Conservation (phyloP, 306 rosid genomes). For the Fragaria ananassa region DNA sequence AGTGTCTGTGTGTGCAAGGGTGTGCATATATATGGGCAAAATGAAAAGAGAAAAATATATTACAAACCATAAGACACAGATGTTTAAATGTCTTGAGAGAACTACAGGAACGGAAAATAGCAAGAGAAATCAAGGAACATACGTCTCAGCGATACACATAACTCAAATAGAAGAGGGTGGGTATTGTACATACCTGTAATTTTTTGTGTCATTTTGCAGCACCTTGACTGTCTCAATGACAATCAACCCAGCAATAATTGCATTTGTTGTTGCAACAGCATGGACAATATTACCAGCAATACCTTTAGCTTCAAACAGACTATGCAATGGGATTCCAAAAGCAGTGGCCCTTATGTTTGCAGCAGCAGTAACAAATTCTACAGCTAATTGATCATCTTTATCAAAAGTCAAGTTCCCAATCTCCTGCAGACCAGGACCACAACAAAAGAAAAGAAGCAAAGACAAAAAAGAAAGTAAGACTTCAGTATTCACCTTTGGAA, state of each 20-base stretch:
- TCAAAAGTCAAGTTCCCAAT: slow-evolving; percentile 88
- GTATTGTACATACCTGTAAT: slow-evolving; percentile 58
- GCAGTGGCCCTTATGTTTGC: slow-evolving; percentile 93
- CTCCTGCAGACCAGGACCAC: slow-evolving; percentile 50
- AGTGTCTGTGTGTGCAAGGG: background rate
- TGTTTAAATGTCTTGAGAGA: background rate
- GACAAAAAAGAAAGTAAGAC: background rate
- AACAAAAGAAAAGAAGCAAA: background rate
- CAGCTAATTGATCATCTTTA: slow-evolving; percentile 98
- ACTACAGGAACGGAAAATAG: background rate
- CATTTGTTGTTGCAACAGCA: slow-evolving; percentile 98
- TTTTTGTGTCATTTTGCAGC: slow-evolving; percentile 64
- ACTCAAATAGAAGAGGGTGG: background rate
- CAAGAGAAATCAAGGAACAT: background rate
- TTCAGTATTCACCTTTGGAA: slow-evolving; percentile 9
- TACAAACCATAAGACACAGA: background rate
- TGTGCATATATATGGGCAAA: background rate
- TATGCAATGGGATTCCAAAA: slow-evolving; percentile 87
- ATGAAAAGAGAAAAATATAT: background rate
- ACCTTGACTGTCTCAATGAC: slow-evolving; percentile 97
- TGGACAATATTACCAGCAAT: slow-evolving; percentile 99
- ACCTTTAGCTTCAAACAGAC: slow-evolving; percentile 98
- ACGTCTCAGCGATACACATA: background rate
- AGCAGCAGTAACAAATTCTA: slow-evolving; percentile 95
- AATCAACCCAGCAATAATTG: slow-evolving; percentile 93